phyloP scores from a whole-genome alignment of 345 rosid species.

The Hibiscus mutabilis region DNA sequence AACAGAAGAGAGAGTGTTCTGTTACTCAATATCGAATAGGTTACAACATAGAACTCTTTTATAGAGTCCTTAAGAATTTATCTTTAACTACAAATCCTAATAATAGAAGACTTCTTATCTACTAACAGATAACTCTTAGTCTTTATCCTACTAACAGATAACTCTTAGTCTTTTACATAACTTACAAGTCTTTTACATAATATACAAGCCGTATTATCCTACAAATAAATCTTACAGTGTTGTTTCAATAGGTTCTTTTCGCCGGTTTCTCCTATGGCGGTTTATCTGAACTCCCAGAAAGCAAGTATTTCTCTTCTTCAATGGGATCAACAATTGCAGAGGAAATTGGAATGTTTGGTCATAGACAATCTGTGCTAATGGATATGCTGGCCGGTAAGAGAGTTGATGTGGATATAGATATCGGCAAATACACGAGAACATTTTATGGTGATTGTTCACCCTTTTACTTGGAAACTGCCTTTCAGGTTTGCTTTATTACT shows the following conservation, averaged over 20 bases:
- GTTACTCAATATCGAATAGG: too few species aligned
- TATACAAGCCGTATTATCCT: too few species aligned
- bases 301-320: conserved; percentile 69
- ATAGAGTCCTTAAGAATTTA: too few species aligned
- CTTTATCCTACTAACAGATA: too few species aligned
- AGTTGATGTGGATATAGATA: conserved; percentile 72
- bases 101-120: too few species aligned
- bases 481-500: conserved; percentile 55
- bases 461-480: conserved; percentile 77
- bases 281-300: conserved; percentile 79
- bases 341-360: conserved; percentile 87
- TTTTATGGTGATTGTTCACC: conserved; percentile 92
- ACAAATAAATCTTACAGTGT: neutral
- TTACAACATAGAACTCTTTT: too few species aligned
- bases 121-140: too few species aligned
- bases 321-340: conserved; percentile 89
- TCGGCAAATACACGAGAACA: conserved; percentile 70
- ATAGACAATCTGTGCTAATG: conserved; percentile 72
- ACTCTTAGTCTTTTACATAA: too few species aligned
- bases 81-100: too few species aligned
- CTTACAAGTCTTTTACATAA: too few species aligned
- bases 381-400: conserved; percentile 98
- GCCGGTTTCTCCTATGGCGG: conserved; percentile 95
- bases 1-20: too few species aligned
- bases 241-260: conserved; percentile 59